These are phyloP conservation scores for Pichia pseudocactophila DNA, from an alignment of 805 yeast genomes.

Conservation along the genomic window DNA sequence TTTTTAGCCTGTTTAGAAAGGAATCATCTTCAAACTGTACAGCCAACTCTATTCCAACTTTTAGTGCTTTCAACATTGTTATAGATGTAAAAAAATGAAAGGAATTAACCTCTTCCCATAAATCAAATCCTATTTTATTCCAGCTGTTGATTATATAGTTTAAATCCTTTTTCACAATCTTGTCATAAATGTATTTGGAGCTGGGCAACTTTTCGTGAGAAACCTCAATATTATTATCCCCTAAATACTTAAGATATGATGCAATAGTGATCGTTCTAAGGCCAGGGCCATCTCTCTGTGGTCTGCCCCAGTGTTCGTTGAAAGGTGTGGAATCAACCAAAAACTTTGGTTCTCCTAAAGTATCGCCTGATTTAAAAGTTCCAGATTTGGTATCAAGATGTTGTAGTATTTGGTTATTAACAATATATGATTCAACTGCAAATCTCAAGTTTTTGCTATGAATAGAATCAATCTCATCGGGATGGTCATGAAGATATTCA, in stretches of 20 bases:
- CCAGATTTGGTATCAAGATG: conserved; percentile 66
- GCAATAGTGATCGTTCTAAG: conserved; percentile 60
- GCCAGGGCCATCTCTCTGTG: conserved; percentile 94
- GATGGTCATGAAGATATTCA: conserved; percentile 39
- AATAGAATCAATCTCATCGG: conserved; percentile 17
- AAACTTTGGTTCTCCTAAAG: conserved; percentile 90
- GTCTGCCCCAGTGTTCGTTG: conserved; percentile 77
- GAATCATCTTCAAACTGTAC: conserved; percentile 21
- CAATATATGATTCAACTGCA: conserved; percentile 52
- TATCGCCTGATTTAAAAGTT: conserved; percentile 37
- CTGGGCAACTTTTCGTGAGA: conserved; percentile 22
- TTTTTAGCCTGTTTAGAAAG: conserved; percentile 25
- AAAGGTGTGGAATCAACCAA: conserved; percentile 57
- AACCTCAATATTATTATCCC: conserved; percentile 22
- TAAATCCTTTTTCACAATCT: conserved; percentile 62
- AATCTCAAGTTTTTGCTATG: conserved; percentile 11
- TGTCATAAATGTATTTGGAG: conserved; percentile 34
- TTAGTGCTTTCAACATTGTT: conserved; percentile 63
- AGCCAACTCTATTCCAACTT: conserved; percentile 41
- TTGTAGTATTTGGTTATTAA: conserved; percentile 52
- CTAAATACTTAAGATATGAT: conserved; percentile 41
- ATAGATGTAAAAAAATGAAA: conserved; percentile 72
- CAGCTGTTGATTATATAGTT: conserved; percentile 53
- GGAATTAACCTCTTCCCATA: conserved; percentile 85
- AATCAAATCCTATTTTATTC: conserved; percentile 64